phyloP scores from a whole-genome alignment of 2,329 filamentous ascomycete species.

The Claviceps maximensis region DNA sequence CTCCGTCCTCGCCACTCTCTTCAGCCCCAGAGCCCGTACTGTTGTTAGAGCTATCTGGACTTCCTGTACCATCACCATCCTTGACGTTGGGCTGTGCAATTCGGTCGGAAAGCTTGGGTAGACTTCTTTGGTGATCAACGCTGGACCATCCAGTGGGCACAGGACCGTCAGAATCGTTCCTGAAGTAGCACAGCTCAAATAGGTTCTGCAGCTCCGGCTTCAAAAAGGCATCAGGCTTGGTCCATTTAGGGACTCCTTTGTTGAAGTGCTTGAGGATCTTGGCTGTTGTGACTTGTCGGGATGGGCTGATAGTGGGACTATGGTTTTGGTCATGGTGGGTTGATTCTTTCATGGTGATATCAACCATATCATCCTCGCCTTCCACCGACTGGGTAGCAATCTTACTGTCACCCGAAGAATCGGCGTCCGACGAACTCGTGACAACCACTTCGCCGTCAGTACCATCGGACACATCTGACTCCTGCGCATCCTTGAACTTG shows the following conservation, averaged over 20 bases:
- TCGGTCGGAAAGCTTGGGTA: constrained; percentile 38
- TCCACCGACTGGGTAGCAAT: constrained; percentile 68
- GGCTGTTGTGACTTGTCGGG: constrained; percentile 11
- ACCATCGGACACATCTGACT: constrained; percentile 34
- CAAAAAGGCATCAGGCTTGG: constrained; percentile 42
- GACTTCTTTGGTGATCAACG: constrained; percentile 44
- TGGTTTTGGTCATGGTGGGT: constrained; percentile 1
- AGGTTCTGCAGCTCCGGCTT: constrained; percentile 52
- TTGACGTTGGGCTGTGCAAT: constrained; percentile 27
- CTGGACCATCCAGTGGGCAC: constrained; percentile 59
- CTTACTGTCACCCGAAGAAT: constrained; percentile 55
- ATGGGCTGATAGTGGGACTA: constrained; percentile 2
- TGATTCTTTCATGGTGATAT: constrained; percentile 70
- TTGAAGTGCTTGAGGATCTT: constrained; percentile 34
- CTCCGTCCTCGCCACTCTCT: constrained; percentile 27
- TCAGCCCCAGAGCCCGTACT: constrained; percentile 36
- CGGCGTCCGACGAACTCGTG: constrained; percentile 48
- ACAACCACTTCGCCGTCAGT: constrained; percentile 57
- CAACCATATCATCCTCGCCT: constrained; percentile 81
- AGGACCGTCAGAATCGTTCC: constrained; percentile 35
- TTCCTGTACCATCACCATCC: constrained; percentile 36
- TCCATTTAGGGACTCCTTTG: constrained; percentile 37
- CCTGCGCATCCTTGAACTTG: constrained; percentile 41
- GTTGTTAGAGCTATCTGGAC: constrained; percentile 33
- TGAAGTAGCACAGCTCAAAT: constrained; percentile 63